These are phyloP conservation scores for Eucalyptus urophylla DNA, from an alignment of 345 rosid species.

Conservation along the genomic window DNA sequence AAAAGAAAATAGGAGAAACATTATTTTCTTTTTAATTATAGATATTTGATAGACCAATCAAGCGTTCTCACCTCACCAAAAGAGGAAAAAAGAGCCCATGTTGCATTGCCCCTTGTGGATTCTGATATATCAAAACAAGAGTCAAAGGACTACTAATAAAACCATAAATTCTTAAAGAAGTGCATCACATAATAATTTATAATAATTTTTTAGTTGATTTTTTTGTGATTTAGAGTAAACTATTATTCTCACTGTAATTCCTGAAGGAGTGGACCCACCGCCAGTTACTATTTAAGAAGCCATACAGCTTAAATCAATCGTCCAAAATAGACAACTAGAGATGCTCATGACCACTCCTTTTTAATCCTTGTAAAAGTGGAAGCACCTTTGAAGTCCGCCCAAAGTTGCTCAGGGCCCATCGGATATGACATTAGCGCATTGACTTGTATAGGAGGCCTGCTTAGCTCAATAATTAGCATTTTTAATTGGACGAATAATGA, in stretches of 20 bases:
- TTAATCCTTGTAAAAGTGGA: not conserved
- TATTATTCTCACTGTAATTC: rapidly evolving
- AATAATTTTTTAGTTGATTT: too few species aligned
- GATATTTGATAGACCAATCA: not conserved
- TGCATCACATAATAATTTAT: rapidly evolving
- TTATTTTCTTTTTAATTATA: not conserved
- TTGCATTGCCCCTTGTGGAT: not conserved
- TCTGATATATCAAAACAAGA: not conserved
- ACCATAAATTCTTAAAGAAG: too few species aligned
- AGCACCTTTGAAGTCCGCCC: not conserved
- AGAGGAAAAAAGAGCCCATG: not conserved
- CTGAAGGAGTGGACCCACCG: not conserved
- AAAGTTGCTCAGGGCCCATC: not conserved
- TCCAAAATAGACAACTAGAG: not conserved
- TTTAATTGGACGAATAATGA: not conserved
- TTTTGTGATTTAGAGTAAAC: rapidly evolving
- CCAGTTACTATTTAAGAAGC: not conserved
- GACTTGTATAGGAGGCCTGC: not conserved
- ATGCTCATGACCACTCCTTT: not conserved
- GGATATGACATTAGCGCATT: not conserved
- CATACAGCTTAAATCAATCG: not conserved
- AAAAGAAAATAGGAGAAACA: not conserved
- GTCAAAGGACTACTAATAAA: rapidly evolving
- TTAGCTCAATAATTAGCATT: not conserved
- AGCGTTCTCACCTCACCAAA: not conserved